Conservation (phyloP, 2,329 filamentous ascomycete genomes). For the Cercospora janseana region DNA sequence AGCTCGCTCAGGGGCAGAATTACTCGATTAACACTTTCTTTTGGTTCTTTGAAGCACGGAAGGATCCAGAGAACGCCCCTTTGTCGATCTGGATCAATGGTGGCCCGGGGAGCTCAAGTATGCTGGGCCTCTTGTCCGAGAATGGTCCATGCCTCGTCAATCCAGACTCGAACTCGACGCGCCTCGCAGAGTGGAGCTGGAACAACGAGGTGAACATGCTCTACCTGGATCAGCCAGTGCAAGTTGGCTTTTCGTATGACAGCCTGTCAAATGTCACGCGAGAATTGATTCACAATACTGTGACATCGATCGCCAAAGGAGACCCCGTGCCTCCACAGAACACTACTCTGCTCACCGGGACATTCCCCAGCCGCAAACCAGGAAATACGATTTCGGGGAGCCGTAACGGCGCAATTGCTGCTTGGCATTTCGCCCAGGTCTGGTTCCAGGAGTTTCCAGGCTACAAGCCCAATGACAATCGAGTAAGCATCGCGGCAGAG, state of each 20-base stretch:
- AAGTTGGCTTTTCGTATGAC: conserved; percentile 57
- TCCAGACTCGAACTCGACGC: conserved; percentile 51
- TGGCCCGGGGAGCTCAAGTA: conserved; percentile 55
- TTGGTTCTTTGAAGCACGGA: conserved; percentile 56
- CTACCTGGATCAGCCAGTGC: conserved; percentile 63
- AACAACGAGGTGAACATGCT: conserved; percentile 58
- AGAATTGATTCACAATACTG: conserved; percentile 30
- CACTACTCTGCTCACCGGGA: conserved; percentile 54
- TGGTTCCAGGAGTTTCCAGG: conserved; percentile 64
- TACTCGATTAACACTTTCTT: conserved; percentile 17
- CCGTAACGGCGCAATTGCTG: conserved; percentile 52
- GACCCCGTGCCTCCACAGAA: conserved; percentile 47
- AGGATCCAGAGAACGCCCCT: conserved; percentile 54
- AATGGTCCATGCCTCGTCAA: conserved; percentile 57
- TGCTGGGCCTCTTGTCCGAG: conserved; percentile 51
- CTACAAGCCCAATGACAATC: conserved; percentile 59
- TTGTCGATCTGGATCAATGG: conserved; percentile 60
- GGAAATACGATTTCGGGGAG: conserved; percentile 52
- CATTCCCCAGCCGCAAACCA: conserved; percentile 48
- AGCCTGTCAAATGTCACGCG: conserved; percentile 40
- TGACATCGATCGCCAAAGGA: conserved; percentile 18
- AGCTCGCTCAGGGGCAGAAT: not conserved
- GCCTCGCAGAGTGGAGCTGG: conserved; percentile 59
- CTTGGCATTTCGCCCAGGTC: conserved; percentile 60
- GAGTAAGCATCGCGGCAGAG: conserved; percentile 54